Conservation (phyloP, 225 moss, liverwort and hornwort species). For the Physcomitrellopsis africana region DNA sequence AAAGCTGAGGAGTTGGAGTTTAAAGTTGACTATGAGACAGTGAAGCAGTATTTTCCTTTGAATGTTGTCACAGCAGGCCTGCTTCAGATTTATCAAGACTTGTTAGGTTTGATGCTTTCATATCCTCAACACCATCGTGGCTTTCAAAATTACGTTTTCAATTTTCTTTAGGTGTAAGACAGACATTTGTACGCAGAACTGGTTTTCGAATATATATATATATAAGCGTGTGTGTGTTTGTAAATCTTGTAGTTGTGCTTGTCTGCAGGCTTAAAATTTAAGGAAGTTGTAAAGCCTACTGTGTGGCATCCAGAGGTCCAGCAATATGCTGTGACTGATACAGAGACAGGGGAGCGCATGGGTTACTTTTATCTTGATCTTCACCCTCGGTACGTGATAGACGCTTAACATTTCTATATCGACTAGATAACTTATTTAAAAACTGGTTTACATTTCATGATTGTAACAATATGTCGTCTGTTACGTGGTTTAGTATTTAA, state of each 20-base stretch:
- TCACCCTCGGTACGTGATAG: constrained; percentile 70
- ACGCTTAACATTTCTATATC: background rate
- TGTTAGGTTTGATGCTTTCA: constrained; percentile 65
- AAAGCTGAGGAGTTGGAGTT: constrained; percentile 93
- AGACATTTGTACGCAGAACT: background rate
- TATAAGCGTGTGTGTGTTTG: background rate
- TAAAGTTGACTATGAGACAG: constrained; percentile 90
- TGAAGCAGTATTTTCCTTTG: constrained; percentile 94
- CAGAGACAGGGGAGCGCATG: constrained; percentile 87
- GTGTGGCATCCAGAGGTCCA: constrained; percentile 93
- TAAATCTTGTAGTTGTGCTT: constrained; percentile 9
- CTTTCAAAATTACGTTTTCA: too few relatives aligned
- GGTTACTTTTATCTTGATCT: constrained; percentile 96
- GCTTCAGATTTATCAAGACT: constrained; percentile 91
- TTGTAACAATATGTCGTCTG: too few relatives aligned
- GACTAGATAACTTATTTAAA: background rate
- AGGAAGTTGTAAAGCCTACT: constrained; percentile 64
- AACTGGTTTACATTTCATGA: too few relatives aligned
- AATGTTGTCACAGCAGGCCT: constrained; percentile 90
- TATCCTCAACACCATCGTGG: too few relatives aligned
- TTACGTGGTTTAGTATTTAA: too few relatives aligned
- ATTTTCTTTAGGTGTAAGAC: background rate
- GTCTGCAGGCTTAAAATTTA: constrained; percentile 84
- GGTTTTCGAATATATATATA: background rate
- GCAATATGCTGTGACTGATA: constrained; percentile 80